Conservation (phyloP, 176 grass and related monocot genomes). For the Stipa capillata region DNA sequence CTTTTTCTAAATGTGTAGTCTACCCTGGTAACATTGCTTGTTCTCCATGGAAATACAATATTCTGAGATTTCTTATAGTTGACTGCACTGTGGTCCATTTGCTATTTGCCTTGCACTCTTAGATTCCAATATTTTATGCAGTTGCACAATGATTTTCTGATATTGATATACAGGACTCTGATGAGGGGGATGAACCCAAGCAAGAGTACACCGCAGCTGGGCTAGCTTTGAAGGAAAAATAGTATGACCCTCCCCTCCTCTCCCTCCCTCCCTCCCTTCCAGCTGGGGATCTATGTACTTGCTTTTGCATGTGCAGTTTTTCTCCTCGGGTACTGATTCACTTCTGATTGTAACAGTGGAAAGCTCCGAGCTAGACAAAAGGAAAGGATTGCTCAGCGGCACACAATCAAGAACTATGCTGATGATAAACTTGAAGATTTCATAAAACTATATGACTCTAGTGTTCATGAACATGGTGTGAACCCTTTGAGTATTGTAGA, state of each 20-base stretch:
- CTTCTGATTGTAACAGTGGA: slow-evolving; percentile 53
- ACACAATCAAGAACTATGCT: slow-evolving; percentile 27
- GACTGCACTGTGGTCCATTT: neutral
- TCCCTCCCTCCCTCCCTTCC: neutral
- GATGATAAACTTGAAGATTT: slow-evolving; percentile 36
- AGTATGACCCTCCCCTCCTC: slow-evolving; percentile 43
- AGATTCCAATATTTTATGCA: slow-evolving; percentile 18
- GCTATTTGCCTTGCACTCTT: neutral
- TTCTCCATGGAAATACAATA: neutral
- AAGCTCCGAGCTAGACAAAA: slow-evolving; percentile 89
- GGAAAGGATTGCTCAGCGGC: slow-evolving; percentile 73
- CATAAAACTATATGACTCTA: slow-evolving; percentile 33
- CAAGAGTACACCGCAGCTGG: slow-evolving; percentile 82
- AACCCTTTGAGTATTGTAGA: slow-evolving; percentile 40
- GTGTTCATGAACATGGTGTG: slow-evolving; percentile 28
- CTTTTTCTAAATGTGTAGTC: too few species aligned
- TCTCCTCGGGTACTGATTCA: slow-evolving; percentile 22
- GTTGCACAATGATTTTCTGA: slow-evolving; percentile 20
- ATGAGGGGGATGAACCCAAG: slow-evolving; percentile 65
- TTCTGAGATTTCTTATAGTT: neutral
- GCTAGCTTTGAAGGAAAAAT: slow-evolving; percentile 91
- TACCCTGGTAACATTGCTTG: neutral
- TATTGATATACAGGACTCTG: slow-evolving; percentile 66
- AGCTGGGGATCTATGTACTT: neutral
- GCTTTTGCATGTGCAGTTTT: slow-evolving; percentile 18